These are phyloP conservation scores for Geum urbanum DNA, from an alignment of 306 rosid species.

Conservation along the genomic window DNA sequence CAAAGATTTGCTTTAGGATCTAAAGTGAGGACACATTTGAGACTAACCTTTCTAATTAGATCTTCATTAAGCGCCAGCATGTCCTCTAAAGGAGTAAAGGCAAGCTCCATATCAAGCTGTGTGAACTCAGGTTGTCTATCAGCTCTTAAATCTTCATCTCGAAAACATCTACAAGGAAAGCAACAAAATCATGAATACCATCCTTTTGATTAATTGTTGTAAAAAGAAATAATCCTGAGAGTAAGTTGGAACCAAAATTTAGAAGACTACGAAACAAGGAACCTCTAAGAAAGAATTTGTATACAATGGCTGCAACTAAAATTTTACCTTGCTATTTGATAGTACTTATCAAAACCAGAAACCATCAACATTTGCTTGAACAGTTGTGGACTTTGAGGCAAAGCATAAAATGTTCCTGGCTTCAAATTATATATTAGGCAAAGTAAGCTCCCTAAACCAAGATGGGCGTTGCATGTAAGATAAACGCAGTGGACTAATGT, in stretches of 20 bases:
- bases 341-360: conserved; percentile 88
- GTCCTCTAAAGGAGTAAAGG: conserved; percentile 87
- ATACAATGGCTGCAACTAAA: conserved; percentile 7
- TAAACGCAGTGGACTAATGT: too few relatives aligned
- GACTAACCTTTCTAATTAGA: conserved; percentile 76
- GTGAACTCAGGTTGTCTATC: conserved; percentile 98
- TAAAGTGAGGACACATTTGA: background rate
- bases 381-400: conserved; percentile 98
- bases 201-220: background rate
- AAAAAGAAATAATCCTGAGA: too few relatives aligned
- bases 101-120: conserved; percentile 94
- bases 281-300: background rate
- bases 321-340: conserved; percentile 80
- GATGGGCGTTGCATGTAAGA: conserved; percentile 13
- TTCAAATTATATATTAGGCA: conserved; percentile 52
- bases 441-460: conserved; percentile 39
- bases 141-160: conserved; percentile 97
- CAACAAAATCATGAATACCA: background rate
- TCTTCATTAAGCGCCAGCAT: conserved; percentile 89
- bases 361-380: conserved; percentile 99
- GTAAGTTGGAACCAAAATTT: too few relatives aligned
- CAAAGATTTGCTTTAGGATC: background rate
- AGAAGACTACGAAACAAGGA: too few relatives aligned
- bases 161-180: conserved; percentile 63
- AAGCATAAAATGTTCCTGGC: conserved; percentile 97